phyloP scores from a whole-genome alignment of 2,329 filamentous ascomycete species.

The Talaromyces sp. region DNA sequence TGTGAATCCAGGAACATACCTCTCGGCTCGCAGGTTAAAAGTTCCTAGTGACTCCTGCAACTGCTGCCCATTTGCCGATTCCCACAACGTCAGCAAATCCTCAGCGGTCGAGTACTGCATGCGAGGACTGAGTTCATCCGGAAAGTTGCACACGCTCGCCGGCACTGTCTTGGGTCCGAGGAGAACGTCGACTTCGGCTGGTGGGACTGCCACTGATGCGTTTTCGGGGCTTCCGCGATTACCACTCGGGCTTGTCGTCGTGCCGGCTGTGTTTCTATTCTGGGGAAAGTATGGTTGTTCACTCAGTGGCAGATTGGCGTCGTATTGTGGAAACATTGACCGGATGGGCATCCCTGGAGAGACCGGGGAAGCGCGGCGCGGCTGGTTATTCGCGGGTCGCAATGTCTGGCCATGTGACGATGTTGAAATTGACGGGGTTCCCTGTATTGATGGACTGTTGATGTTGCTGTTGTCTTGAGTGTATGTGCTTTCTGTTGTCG shows the following conservation, averaged over 20 bases:
- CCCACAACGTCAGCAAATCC: constrained; percentile 39
- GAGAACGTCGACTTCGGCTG: constrained; percentile 29
- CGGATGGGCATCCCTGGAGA: constrained; percentile 34
- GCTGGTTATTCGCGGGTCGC: constrained; percentile 7
- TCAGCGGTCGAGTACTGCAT: constrained; percentile 32
- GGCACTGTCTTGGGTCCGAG: constrained; percentile 38
- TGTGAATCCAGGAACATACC: constrained; percentile 23
- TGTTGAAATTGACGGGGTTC: neutral
- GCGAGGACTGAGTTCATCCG: constrained; percentile 27
- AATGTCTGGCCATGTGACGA: neutral
- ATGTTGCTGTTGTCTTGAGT: neutral
- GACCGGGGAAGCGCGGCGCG: constrained; percentile 12
- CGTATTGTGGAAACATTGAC: constrained; percentile 43
- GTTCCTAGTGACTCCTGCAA: constrained; percentile 23
- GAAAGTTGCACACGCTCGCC: constrained; percentile 38
- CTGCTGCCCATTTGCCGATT: constrained; percentile 41
- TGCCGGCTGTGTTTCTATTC: constrained; percentile 11
- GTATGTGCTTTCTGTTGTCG: neutral
- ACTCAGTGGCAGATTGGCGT: constrained; percentile 30
- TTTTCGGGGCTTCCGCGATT: constrained; percentile 19
- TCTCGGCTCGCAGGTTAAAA: constrained; percentile 37
- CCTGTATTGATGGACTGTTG: neutral
- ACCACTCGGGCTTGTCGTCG: constrained; percentile 11
- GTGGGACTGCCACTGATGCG: neutral
- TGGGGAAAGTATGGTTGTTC: constrained; percentile 34